Evolutionary conservation across 1,284 basidiomycete genomes (phyloP).

Genomic region (Quambalaria eucalypti): DNA sequence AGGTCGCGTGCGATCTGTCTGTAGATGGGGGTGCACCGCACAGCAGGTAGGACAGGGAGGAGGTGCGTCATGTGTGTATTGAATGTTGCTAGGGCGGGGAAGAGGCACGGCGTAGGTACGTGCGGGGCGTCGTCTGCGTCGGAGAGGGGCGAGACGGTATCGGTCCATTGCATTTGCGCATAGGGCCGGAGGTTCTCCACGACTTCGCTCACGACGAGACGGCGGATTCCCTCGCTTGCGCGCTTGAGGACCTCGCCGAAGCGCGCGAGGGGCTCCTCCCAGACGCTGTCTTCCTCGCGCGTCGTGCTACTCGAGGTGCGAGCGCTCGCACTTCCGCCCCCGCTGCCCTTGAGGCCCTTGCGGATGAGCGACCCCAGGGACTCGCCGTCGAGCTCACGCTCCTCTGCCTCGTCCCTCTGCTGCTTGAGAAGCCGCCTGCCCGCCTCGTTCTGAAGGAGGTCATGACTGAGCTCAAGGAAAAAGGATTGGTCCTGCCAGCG

Average conservation of each 20-base stretch:
- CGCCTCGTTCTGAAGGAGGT: conserved; percentile 15
- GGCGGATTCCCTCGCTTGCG: conserved; percentile 18
- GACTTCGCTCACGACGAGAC: conserved; percentile 28
- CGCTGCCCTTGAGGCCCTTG: conserved; percentile 26
- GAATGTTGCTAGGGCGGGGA: conserved; percentile 30
- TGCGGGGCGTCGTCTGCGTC: conserved; percentile 3
- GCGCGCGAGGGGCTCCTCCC: conserved; percentile 24
- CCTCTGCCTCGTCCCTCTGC: conserved; percentile 12
- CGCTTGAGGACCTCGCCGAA: conserved; percentile 21
- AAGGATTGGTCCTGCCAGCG: conserved; percentile 24
- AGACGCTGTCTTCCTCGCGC: conserved; percentile 19
- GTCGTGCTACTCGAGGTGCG: background rate
- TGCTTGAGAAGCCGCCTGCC: conserved; percentile 10
- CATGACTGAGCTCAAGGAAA: conserved; percentile 29
- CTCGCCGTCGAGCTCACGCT: conserved; percentile 32
- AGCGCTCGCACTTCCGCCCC: conserved; percentile 1
- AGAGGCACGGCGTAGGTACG: conserved; percentile 25
- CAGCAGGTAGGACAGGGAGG: conserved; percentile 19
- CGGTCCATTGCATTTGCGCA: conserved; percentile 3
- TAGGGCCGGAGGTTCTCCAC: conserved; percentile 22
- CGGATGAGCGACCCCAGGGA: conserved; percentile 26
- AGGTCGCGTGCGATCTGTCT: conserved; percentile 17
- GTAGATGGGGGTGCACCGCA: conserved; percentile 24
- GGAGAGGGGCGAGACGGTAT: background rate
- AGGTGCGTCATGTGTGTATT: conserved; percentile 30